Evolutionary conservation across 352 stramenopile genomes (phyloP), one percentile per base, ranked within the genome.

Genomic region (Phytophthora syringae): DNA sequence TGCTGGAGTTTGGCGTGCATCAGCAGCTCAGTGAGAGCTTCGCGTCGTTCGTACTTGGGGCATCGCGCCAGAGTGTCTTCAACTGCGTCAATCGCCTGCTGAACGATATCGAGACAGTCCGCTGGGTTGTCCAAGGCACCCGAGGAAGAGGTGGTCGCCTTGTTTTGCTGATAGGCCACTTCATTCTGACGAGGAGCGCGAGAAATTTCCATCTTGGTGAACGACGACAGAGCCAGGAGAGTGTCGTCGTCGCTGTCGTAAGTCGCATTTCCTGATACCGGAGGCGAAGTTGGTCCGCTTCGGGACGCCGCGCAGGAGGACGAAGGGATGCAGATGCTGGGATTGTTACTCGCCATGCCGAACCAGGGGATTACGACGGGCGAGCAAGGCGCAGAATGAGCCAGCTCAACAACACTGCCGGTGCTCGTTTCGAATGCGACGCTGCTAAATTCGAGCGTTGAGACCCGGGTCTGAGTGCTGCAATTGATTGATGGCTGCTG

Each of bases 341-440:
- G 42, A 60, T 70, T 73, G 63, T 73, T 76, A 67, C 58, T 70
- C 52, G 68, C 64, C 68, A 76, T 76, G 62, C 15, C 47, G 56
- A 59, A 60, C 24, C n/a, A 34, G 47, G 57, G 21, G 9, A 52
- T 43, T 30, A 22, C 53, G 27, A 62, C 36, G 48, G 40, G 28
- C 48, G 32, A 72, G 67, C 37, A 70, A 72, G 63, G 36, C 52
- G 58, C 34, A 39, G 70, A 72, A 70, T 73, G 64, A 67, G n/a
- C 57, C 16, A 51, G 52, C 47, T 57, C 40, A n/a, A 25, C 40
- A 20, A 27, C 25, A 15, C 21, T 15, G 22, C 13, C 51, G 44
- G 27, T n/a, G 24, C 45, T 64, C 51, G 60, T 76, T 67, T 71
- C 55, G 30, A 57, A 63, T 76, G 63, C 50, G 68, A 76, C 27